These are phyloP conservation scores for Terana coerulea DNA, from an alignment of 768 basidiomycete genomes.

Conservation along the genomic window DNA sequence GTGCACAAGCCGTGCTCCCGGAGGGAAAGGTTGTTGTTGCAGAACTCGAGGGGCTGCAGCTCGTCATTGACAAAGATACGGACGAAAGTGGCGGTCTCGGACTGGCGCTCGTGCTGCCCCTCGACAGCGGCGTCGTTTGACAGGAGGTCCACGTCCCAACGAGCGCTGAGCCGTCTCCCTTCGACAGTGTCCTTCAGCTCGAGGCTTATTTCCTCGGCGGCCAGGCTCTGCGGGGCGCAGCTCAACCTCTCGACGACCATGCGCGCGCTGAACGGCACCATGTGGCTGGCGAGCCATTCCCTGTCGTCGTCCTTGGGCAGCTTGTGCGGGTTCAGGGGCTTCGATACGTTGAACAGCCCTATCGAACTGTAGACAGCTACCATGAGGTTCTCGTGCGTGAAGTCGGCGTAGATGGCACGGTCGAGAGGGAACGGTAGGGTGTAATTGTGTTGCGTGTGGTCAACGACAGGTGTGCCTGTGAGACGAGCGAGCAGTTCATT, in stretches of 20 bases:
- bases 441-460: slow-evolving; percentile 71
- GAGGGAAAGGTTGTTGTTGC: slow-evolving; percentile 25
- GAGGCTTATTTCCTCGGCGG: neutral
- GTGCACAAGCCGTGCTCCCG: slow-evolving; percentile 53
- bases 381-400: slow-evolving; percentile 86
- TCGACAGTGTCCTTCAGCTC: neutral
- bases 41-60: slow-evolving; percentile 59
- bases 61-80: slow-evolving; percentile 80
- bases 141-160: slow-evolving; percentile 30
- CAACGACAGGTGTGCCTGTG: slow-evolving; percentile 54
- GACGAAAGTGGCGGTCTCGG: slow-evolving; percentile 37
- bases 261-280: slow-evolving; percentile 73
- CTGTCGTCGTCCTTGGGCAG: slow-evolving; percentile 16
- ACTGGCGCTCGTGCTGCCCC: slow-evolving; percentile 19
- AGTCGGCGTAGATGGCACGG: slow-evolving; percentile 68
- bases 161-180: too few relatives aligned
- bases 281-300: slow-evolving; percentile 48
- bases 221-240: slow-evolving; percentile 36
- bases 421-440: slow-evolving; percentile 79
- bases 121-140: slow-evolving; percentile 7
- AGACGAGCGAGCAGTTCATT: slow-evolving; percentile 85
- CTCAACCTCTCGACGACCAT: slow-evolving; percentile 71
- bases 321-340: slow-evolving; percentile 22
- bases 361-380: slow-evolving; percentile 66
- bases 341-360: slow-evolving; percentile 36